These are phyloP conservation scores for Leishmania tropica DNA, from an alignment of 208 protist species.

Conservation along the genomic window DNA sequence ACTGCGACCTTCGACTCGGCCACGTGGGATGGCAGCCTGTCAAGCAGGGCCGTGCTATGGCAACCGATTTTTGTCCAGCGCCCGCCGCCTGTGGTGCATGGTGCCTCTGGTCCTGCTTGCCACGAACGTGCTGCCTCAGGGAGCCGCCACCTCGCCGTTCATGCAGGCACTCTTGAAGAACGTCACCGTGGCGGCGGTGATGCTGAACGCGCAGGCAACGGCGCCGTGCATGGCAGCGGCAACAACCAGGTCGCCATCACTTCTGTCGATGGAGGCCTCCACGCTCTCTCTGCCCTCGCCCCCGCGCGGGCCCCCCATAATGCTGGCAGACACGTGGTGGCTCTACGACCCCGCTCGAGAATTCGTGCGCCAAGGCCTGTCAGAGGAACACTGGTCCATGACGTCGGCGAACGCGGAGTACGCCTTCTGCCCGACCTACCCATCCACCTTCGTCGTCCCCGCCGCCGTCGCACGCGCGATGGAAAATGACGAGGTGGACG, in stretches of 20 bases:
- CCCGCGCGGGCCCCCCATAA: not conserved
- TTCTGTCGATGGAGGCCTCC: not conserved
- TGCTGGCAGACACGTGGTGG: slow-evolving; percentile 47
- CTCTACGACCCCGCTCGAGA: slow-evolving; percentile 48
- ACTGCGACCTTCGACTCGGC: slow-evolving; percentile 7
- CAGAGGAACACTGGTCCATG: slow-evolving; percentile 34
- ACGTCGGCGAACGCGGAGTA: slow-evolving; percentile 41
- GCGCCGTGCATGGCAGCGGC: not conserved
- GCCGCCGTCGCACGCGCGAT: slow-evolving; percentile 26
- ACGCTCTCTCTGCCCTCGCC: not conserved
- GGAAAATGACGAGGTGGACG: slow-evolving; percentile 20
- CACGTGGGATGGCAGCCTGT: no score
- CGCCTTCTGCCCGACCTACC: slow-evolving; percentile 52
- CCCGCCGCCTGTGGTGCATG: slow-evolving; percentile 46
- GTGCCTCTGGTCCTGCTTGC: slow-evolving; percentile 44
- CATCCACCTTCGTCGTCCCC: slow-evolving; percentile 50
- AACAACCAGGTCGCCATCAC: not conserved
- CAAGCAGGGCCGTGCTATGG: slow-evolving; percentile 7
- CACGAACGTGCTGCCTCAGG: slow-evolving; percentile 33
- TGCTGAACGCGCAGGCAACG: slow-evolving; percentile 11
- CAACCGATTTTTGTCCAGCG: slow-evolving; percentile 55
- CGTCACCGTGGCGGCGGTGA: slow-evolving; percentile 36
- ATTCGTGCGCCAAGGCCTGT: slow-evolving; percentile 39
- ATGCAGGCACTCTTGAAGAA: slow-evolving; percentile 46
- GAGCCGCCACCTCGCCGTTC: slow-evolving; percentile 32